These are phyloP conservation scores for Malus fusca DNA, from an alignment of 306 rosid species.

Conservation along the genomic window DNA sequence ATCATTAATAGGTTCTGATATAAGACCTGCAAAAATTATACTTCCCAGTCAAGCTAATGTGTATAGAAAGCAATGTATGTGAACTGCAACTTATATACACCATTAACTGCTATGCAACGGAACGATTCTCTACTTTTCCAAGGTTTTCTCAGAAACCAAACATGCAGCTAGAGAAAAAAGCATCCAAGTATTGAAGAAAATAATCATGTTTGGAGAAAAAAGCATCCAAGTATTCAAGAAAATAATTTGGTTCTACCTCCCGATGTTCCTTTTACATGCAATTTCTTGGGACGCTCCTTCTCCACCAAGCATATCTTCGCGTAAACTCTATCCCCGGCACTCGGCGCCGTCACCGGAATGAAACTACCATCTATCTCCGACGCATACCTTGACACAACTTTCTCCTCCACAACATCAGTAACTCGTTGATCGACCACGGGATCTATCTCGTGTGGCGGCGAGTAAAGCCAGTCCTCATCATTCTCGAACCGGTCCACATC, in stretches of 20 bases:
- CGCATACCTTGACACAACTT: conserved; percentile 50
- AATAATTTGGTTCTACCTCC: conserved; percentile 36
- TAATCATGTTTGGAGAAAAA: no score
- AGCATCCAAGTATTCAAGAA: not conserved
- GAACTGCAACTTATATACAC: not conserved
- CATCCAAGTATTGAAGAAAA: no score
- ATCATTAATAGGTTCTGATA: conserved; percentile 47
- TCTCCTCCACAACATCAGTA: conserved; percentile 34
- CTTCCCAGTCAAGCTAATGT: not conserved
- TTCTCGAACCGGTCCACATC: conserved; percentile 6
- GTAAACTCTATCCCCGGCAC: conserved; percentile 72
- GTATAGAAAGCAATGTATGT: not conserved
- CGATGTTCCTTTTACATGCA: conserved; percentile 25
- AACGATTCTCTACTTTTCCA: not conserved
- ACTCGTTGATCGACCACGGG: conserved; percentile 19
- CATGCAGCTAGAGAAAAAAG: not conserved
- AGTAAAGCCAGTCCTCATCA: conserved; percentile 66
- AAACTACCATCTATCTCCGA: conserved; percentile 84
- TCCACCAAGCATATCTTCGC: conserved; percentile 45
- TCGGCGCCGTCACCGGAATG: conserved; percentile 76
- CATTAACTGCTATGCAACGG: not conserved
- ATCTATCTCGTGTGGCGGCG: conserved; percentile 25
- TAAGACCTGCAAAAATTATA: conserved; percentile 45
- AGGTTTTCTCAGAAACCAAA: conserved; percentile 6
- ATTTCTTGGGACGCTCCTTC: conserved; percentile 36